A percentile compares a stretch with the other conserved stretches of the same genome.
Conservation (phyloP, 2,329 filamentous ascomycete species). For the Arthrobotrys megalospora region DNA sequence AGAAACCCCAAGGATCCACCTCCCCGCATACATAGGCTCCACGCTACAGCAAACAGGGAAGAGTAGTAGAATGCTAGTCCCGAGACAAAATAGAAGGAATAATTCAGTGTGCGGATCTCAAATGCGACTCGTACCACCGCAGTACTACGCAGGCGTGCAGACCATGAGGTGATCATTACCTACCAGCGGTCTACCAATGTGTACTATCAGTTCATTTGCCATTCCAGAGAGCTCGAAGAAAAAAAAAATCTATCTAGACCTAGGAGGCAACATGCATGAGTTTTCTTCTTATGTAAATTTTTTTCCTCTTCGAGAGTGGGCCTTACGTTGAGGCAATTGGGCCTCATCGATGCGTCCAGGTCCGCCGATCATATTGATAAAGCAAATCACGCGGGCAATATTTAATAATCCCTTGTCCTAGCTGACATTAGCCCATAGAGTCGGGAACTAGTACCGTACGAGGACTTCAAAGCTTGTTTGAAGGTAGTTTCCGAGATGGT, state of each 20-base stretch:
- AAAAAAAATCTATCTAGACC: neutral
- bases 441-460: constrained; percentile 14
- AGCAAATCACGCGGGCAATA: neutral
- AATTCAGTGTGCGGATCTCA: neutral
- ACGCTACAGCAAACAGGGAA: neutral
- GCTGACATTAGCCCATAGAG: neutral
- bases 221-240: neutral
- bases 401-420: constrained; percentile 27
- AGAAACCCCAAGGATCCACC: constrained; percentile 2
- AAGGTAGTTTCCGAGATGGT: constrained; percentile 3
- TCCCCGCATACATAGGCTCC: neutral
- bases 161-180: neutral
- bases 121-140: neutral
- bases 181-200: neutral
- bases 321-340: neutral
- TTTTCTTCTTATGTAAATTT: neutral
- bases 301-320: neutral
- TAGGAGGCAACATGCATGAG: neutral
- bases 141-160: neutral
- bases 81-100: neutral
- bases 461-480: constrained; percentile 15
- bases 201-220: neutral
- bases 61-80: neutral
- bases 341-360: neutral
- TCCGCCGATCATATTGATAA: neutral